Evolutionary conservation across 805 yeast species (phyloP).

Genomic region (Candida montana): DNA sequence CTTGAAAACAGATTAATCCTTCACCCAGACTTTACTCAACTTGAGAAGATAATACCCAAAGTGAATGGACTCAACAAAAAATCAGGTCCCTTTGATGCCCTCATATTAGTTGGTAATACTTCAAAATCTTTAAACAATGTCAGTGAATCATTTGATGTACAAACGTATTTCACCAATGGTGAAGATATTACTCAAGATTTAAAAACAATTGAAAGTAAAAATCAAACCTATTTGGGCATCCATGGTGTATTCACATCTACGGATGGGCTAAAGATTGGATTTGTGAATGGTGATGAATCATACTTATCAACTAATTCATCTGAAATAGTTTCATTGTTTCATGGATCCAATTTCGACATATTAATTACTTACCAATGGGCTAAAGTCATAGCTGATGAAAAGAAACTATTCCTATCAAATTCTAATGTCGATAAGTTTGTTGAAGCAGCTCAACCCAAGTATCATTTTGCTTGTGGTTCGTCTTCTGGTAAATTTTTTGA

Average conservation of each 20-base stretch:
- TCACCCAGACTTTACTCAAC: constrained; percentile 16
- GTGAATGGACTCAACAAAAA: constrained; percentile 46
- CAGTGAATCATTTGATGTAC: constrained; percentile 8
- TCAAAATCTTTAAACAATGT: constrained; percentile 1
- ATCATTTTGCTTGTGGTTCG: constrained; percentile 58
- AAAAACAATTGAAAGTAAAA: neutral
- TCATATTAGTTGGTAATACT: constrained; percentile 48
- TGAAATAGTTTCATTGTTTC: constrained; percentile 19
- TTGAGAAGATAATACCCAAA: constrained; percentile 34
- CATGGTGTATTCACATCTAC: constrained; percentile 35
- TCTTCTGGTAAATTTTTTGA: constrained; percentile 47
- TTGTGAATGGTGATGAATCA: constrained; percentile 30
- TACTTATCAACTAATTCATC: constrained; percentile 21
- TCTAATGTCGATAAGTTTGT: constrained; percentile 42
- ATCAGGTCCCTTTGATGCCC: constrained; percentile 63
- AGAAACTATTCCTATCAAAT: constrained; percentile 42
- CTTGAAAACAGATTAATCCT: constrained; percentile 12
- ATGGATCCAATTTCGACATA: constrained; percentile 41
- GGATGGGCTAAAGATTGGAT: constrained; percentile 45
- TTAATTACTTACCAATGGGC: constrained; percentile 63
- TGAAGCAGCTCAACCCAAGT: constrained; percentile 47
- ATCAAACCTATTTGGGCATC: constrained; percentile 18
- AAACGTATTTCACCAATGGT: constrained; percentile 22
- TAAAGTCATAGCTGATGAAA: constrained; percentile 38
- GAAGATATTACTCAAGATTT: constrained; percentile 10